Evolutionary conservation across 352 stramenopile genomes (phyloP), one percentile per base, ranked within the genome.

Genomic region (Phytophthora pistaciae): DNA sequence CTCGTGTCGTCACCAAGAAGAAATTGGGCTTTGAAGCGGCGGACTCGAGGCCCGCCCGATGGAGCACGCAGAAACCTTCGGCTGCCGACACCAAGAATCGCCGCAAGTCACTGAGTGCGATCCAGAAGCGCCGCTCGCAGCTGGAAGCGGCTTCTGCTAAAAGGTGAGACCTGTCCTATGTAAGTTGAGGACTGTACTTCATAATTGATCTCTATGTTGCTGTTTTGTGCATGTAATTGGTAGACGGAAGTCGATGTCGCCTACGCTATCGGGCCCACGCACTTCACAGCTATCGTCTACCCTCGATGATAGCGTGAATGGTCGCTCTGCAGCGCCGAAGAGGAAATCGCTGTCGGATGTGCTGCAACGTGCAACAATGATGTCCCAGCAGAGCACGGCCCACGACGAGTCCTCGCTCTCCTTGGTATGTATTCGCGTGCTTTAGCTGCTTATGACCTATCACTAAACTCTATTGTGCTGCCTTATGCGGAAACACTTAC

Each of bases 341-440:
- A 78, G 59, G 60, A 74, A 65, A 14, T 66, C 79, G 0, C 53
- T 93, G 16, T 83, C 83, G 0, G 83, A 93, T 66, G 76, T 93
- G 1, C 65, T 93, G 20, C 67, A 87, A 33, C 83, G 78, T 27
- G 86, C 86, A 46, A 93, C 83, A n/a, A 55, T 79, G n/a, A 56
- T 88, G 0, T 93, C 84, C 20, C 84, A 91, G 49, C 72, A 75
- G 33, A 20, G 60, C 11, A 33, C 38, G 25, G 36, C 23, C 8
- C 52, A 60, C 13, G 27, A 57, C 20, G 58, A 72, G 18, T 62
- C 21, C 52, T 55, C 21, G 46, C 18, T 72, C 0, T 68, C 52
- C 55, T 67, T 74, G 40, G 75, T 77, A 64, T 27, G 25, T 27
- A 27, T 27, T 27, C 25, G 25, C 25, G 25, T 27, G 25, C 25